Conservation (phyloP, 352 stramenopile species). For the Hyaloperonospora arabidopsidis region DNA sequence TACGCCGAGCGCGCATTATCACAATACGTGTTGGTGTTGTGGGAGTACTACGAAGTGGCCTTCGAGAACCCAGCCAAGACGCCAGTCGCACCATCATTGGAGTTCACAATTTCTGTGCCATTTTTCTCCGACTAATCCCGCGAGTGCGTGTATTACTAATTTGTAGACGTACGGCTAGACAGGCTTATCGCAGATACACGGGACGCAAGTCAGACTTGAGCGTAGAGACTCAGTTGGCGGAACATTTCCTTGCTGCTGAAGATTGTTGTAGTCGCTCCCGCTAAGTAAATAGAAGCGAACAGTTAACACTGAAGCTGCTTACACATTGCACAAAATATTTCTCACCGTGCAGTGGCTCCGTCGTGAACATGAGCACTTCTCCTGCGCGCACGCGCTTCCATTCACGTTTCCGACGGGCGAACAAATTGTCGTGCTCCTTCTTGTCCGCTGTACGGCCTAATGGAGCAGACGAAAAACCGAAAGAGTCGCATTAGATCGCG, state of each 20-base stretch:
- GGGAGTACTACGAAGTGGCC: constrained; percentile 74
- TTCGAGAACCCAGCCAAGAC: constrained; percentile 44
- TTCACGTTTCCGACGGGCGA: constrained; percentile 56
- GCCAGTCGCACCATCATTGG: constrained; percentile 53
- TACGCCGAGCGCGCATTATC: constrained; percentile 62
- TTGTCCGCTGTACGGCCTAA: constrained; percentile 61
- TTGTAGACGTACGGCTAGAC: constrained; percentile 17
- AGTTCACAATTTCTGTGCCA: constrained; percentile 74
- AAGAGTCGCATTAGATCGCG: constrained; percentile 1
- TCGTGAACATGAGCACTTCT: constrained; percentile 66
- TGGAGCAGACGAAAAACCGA: constrained; percentile 1
- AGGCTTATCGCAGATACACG: constrained; percentile 2
- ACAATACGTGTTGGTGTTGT: constrained; percentile 75
- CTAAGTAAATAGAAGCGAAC: constrained; percentile 31
- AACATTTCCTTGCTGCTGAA: constrained; percentile 75
- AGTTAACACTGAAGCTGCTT: constrained; percentile 4
- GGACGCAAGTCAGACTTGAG: constrained; percentile 36
- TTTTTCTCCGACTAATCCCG: constrained; percentile 52
- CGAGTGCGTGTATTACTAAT: constrained; percentile 24
- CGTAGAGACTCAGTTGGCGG: constrained; percentile 65
- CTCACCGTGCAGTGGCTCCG: constrained; percentile 57
- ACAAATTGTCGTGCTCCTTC: constrained; percentile 68
- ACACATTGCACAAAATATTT: background rate
- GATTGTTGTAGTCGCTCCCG: constrained; percentile 57
- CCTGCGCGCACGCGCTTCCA: constrained; percentile 68